phyloP scores from a whole-genome alignment of 306 rosid genomes.

The Adenanthera pavonina region DNA sequence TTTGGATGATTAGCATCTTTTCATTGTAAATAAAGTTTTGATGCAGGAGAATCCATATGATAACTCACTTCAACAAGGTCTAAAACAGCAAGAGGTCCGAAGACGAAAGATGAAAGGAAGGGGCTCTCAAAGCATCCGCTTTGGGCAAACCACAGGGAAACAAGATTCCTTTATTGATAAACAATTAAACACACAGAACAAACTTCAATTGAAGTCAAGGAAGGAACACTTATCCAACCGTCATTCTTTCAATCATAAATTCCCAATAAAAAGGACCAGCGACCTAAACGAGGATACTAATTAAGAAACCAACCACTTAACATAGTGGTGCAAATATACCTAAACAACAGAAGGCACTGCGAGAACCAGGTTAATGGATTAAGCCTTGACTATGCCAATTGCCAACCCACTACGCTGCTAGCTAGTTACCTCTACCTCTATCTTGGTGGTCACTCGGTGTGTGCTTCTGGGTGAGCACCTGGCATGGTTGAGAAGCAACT shows the following conservation, averaged over 20 bases:
- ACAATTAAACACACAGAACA: neutral
- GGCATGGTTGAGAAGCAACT: conserved; percentile 62
- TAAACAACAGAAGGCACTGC: conserved; percentile 4
- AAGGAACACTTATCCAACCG: conserved; percentile 37
- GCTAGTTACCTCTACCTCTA: neutral
- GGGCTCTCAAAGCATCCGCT: neutral
- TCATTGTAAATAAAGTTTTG: no score
- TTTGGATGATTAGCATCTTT: neutral
- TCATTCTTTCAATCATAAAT: conserved; percentile 48
- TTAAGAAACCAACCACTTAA: neutral
- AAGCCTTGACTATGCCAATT: neutral
- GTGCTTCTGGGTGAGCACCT: conserved; percentile 17
- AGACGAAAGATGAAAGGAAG: neutral
- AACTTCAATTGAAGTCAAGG: conserved; percentile 53
- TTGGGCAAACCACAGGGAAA: neutral
- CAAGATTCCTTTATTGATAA: neutral
- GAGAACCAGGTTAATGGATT: neutral
- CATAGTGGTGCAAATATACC: neutral
- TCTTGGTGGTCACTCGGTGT: conserved; percentile 23
- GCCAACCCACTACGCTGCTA: neutral
- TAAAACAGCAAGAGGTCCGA: neutral
- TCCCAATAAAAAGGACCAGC: conserved; percentile 14
- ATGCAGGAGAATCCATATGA: neutral
- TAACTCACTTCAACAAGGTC: neutral
- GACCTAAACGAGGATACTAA: conserved; percentile 14